Evolutionary conservation across 2,329 filamentous ascomycete genomes (phyloP), one percentile per base, ranked within the genome.

Genomic region (Colletotrichum cereale): DNA sequence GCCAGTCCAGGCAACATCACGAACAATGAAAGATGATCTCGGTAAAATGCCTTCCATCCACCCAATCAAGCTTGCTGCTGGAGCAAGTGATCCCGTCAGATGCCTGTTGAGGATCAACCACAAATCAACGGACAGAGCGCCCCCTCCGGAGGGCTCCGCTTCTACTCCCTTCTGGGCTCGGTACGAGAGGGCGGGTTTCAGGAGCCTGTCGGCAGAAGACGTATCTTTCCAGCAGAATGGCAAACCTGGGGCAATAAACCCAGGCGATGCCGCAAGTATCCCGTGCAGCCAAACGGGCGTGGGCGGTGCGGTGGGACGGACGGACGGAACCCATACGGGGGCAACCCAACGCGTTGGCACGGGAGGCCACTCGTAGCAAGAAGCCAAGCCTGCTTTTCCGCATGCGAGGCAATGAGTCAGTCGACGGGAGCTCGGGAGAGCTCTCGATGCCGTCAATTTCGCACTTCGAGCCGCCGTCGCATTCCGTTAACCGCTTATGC

Each of bases 231-330:
- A 44, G 58, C 18, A 38, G n/a, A 24, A 36, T 48, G 29, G 58
- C 58, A 21, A 34, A 36, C 29, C 58, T 38, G 42, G 58, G 58
- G 42, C 42, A 38, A 62, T 16, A 24, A 29, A 40, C 4, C 64
- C 58, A 44, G 57, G 50, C 50, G 44, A 57, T 52, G 61, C 63
- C 56, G 42, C 44, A 58, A 36, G 7, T 55, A 10, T 6, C 60
- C 47, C 38, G 24, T 44, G 58, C 21, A 48, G 29, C 18, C 31
- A 21, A 34, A n/a, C 12, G 8, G 31, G 47, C 16, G 60, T 26
- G 60, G 24, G 31, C 60, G 21, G 38, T 26, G 57, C 29, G 38
- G 60, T 52, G 34, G 60, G n/a, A 31, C 42, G 29, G 47, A 36
- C 58, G 8, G 8, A 34, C 31, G 8, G 2, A 10, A 5, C 7